These are phyloP conservation scores for Trapa incisa DNA, from an alignment of 345 rosid species.

Conservation along the genomic window DNA sequence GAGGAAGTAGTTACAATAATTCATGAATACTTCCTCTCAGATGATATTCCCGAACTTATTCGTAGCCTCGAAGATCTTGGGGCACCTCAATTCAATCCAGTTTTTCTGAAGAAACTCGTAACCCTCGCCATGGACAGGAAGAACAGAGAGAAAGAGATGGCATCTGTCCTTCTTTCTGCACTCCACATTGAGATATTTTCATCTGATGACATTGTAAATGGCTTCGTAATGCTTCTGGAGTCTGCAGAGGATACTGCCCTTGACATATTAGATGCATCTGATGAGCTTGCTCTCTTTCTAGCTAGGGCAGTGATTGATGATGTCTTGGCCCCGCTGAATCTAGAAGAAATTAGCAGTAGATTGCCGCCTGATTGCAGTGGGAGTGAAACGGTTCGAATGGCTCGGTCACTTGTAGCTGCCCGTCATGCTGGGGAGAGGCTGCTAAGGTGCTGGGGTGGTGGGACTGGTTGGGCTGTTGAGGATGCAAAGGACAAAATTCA, in stretches of 20 bases:
- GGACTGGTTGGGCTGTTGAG: conserved; percentile 97
- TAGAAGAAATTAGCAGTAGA: conserved; percentile 70
- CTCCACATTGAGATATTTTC: conserved; percentile 95
- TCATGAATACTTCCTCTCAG: conserved; percentile 92
- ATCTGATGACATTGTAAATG: conserved; percentile 74
- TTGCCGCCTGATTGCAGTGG: conserved; percentile 74
- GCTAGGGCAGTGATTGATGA: conserved; percentile 98
- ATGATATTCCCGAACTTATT: conserved; percentile 94
- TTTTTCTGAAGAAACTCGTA: conserved; percentile 79
- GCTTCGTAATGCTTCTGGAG: conserved; percentile 87
- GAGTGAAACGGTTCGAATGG: conserved; percentile 64
- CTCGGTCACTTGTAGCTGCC: conserved; percentile 66
- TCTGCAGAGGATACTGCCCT: conserved; percentile 93
- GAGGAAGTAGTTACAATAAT: conserved; percentile 67
- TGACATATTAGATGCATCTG: conserved; percentile 92
- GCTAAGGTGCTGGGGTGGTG: conserved; percentile 99
- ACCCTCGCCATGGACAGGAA: conserved; percentile 95
- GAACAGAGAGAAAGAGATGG: conserved; percentile 99
- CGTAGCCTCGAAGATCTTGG: conserved; percentile 79
- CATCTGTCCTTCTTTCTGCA: conserved; percentile 83
- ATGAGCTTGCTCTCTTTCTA: conserved; percentile 85
- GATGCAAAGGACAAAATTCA: conserved; percentile 97
- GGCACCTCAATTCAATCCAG: conserved; percentile 56
- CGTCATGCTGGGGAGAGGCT: conserved; percentile 97
- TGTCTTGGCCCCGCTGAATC: conserved; percentile 78